Evolutionary conservation across 2,329 filamentous ascomycete genomes (phyloP), one percentile per base, ranked within the genome.

Genomic region (Penicillium palitans): DNA sequence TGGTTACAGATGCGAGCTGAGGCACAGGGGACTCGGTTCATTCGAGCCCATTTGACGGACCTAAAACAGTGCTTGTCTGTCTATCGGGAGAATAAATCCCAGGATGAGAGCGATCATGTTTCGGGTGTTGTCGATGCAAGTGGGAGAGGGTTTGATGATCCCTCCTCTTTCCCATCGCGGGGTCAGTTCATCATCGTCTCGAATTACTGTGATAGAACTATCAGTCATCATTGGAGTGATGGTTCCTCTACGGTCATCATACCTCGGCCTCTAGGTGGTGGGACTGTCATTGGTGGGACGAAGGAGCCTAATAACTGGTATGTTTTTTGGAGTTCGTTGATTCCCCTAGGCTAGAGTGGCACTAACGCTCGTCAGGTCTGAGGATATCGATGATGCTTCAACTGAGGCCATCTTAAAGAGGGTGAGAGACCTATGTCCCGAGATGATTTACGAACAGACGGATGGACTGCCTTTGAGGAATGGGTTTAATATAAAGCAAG

Each of bases 151-250:
- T 39, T 61, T 4, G 21, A 55, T 19, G 59, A 59, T 39, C 59
- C 46, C 3, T 19, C 35, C 8, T 59, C 59, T 1, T 61, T 55
- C 27, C 55, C 56, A 7, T 59, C 52, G 6, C 50, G 55, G 1
- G 59, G 59, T 40, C 59, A 59, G 31, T 59, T 61, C 46, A 54
- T 55, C 29, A 51, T 58, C 24, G 52, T 59, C 33, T 51, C 51
- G 6, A 59, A 61, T 40, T 15, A 55, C 25, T 61, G 56, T 25
- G 41, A 52, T 17, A 33, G 29, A 37, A 59, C 58, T n/a, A 48
- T 61, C 27, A 61, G 55, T 19, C 58, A 61, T 42, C 55, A 61
- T n/a, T 61, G 55, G 50, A 29, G 31, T 25, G 55, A 58, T 44
- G 58, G 51, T 13, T 58, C 50, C 27, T 52, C 39, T 21, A 52